These are phyloP conservation scores for Erysimum cheiri DNA, from an alignment of 441 rosid species.

Conservation along the genomic window DNA sequence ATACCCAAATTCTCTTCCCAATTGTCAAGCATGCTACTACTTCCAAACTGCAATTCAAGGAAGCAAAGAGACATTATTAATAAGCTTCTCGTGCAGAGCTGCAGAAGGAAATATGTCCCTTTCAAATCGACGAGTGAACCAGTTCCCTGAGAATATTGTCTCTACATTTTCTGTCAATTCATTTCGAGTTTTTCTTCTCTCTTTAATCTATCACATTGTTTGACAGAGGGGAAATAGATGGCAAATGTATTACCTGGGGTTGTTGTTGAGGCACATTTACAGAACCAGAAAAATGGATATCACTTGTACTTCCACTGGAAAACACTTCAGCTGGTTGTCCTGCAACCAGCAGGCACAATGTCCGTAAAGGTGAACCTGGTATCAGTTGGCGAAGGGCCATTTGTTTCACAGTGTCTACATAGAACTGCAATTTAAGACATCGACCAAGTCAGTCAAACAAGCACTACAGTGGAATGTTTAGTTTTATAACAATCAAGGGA, in stretches of 20 bases:
- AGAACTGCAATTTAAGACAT: constrained; percentile 66
- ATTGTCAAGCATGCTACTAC: constrained; percentile 88
- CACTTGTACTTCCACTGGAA: constrained; percentile 50
- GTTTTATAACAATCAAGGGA: constrained; percentile 31
- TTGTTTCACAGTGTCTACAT: constrained; percentile 89
- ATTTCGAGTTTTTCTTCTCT: neutral
- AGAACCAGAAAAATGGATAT: constrained; percentile 50
- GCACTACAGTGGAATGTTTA: constrained; percentile 1
- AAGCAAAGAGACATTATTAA: constrained; percentile 21
- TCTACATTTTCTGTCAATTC: neutral
- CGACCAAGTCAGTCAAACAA: constrained; percentile 34
- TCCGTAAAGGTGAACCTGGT: constrained; percentile 96
- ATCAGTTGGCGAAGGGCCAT: constrained; percentile 95
- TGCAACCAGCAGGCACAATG: constrained; percentile 94
- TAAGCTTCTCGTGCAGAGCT: neutral
- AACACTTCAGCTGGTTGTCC: constrained; percentile 98
- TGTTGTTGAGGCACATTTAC: constrained; percentile 53
- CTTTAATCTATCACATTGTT: neutral
- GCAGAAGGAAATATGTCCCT: constrained; percentile 2
- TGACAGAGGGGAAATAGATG: neutral
- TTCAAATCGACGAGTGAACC: neutral
- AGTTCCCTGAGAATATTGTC: constrained; percentile 1
- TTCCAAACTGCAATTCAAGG: constrained; percentile 57
- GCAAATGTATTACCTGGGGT: constrained; percentile 57
- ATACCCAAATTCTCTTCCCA: constrained; percentile 99